Evolutionary conservation across 176 grass and related monocot genomes (phyloP), one percentile per base, ranked within the genome.

Genomic region (Alopecurus myosuroides): DNA sequence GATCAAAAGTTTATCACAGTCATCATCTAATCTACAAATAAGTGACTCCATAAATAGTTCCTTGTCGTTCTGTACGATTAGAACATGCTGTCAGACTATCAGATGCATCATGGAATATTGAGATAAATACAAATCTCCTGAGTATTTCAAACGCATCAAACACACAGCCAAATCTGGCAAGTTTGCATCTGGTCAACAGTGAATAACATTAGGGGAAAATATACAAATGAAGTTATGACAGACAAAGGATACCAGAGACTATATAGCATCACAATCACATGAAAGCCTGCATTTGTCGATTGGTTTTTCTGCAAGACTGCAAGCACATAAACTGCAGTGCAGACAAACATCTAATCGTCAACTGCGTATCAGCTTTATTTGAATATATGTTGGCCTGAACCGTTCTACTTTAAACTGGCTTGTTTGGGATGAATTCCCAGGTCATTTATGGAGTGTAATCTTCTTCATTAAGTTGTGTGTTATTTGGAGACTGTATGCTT

Each of bases 11-110:
- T 92, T 98, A 29, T 92, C 81, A 75, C 93, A 98, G 49, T 95
- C 80, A 78, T 86, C 83, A 79, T 95, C 91, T 81, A 95, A 49
- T 92, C 90, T 95, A 74, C 93, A 98, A 81, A 98, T 98, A 85
- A 98, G 91, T 34, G 96, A 98, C 78, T 98, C 91, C 96, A 98
- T 94, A 77, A 98, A 98, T 70, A 98, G 85, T 71, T 95, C 88
- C 80, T 94, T 86, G 68, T 92, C 83, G 36, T 52, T 92, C 93
- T 95, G 96, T 74, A 86, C 7, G 60, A 57, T 74, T 66, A 62
- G 31, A 77, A 85, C 64, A 83, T 52, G 36, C 14, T 62, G 31
- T 86, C 80, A 88, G 50, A 42, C 41, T 71, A 31, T 74, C 42
- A 49, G 70, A 74, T 20, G 61, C 29, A 64, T 34, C 61, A 64